Evolutionary conservation across 2,329 filamentous ascomycete species (phyloP).

Genomic region (Arthrobotrys sinensis): DNA sequence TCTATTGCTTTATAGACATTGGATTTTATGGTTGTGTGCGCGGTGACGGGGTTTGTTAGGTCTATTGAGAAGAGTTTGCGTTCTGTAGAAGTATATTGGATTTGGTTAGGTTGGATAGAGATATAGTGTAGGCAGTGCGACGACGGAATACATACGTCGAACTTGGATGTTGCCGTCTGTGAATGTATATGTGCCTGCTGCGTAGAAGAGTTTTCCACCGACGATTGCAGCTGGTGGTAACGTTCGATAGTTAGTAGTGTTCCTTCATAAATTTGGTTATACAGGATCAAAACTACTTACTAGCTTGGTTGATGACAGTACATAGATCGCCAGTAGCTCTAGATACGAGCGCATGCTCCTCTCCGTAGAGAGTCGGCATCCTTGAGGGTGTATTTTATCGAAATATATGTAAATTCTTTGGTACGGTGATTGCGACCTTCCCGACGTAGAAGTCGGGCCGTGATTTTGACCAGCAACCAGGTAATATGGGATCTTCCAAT

Average conservation of each 20-base stretch:
- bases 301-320: conserved; percentile 42
- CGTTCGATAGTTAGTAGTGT: background rate
- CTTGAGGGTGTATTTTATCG: background rate
- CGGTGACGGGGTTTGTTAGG: conserved; percentile 22
- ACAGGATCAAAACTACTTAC: conserved; percentile 19
- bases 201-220: conserved; percentile 44
- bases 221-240: conserved; percentile 38
- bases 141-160: conserved; percentile 41
- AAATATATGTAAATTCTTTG: too few species aligned
- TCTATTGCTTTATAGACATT: conserved; percentile 32
- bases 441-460: background rate
- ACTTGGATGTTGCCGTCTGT: conserved; percentile 41
- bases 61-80: conserved; percentile 51
- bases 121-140: background rate
- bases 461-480: background rate
- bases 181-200: conserved; percentile 50
- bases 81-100: conserved; percentile 15
- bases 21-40: conserved; percentile 36
- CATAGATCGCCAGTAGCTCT: conserved; percentile 34
- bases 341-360: conserved; percentile 42
- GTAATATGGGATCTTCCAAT: background rate
- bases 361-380: conserved; percentile 39
- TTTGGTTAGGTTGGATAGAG: background rate
- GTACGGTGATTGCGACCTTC: background rate
- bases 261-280: background rate